Conservation (phyloP, 1,284 basidiomycete species). For the Bjerkandera adusta region DNA sequence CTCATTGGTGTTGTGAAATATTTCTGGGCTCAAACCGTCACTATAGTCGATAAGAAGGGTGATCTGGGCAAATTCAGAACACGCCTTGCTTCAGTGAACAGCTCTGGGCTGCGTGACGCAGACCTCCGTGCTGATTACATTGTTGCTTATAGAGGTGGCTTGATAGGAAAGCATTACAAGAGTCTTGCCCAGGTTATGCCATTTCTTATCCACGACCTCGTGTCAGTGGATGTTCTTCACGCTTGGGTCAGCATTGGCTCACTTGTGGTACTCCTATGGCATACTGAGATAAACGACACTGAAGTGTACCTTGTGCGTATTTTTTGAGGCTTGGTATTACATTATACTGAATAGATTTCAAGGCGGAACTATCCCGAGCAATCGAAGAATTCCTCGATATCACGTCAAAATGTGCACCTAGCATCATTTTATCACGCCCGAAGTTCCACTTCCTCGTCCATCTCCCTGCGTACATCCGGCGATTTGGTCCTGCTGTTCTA, state of each 20-base stretch:
- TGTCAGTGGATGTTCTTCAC: slow-evolving; percentile 19
- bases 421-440: slow-evolving; percentile 14
- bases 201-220: slow-evolving; percentile 26
- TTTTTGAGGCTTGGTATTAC: neutral
- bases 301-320: slow-evolving; percentile 23
- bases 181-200: slow-evolving; percentile 28
- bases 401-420: slow-evolving; percentile 12
- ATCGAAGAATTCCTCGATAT: slow-evolving; percentile 20
- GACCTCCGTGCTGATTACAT: slow-evolving; percentile 25
- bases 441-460: slow-evolving; percentile 22
- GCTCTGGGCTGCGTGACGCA: slow-evolving; percentile 15
- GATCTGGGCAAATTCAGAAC: slow-evolving; percentile 18
- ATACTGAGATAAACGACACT: slow-evolving; percentile 23
- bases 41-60: slow-evolving; percentile 21
- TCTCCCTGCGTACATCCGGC: slow-evolving; percentile 14
- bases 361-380: slow-evolving; percentile 4
- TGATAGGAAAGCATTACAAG: slow-evolving; percentile 34
- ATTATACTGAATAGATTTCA: neutral
- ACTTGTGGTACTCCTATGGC: slow-evolving; percentile 28
- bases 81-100: slow-evolving; percentile 18
- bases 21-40: slow-evolving; percentile 29
- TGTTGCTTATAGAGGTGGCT: slow-evolving; percentile 21
- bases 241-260: slow-evolving; percentile 24
- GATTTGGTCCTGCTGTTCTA: slow-evolving; percentile 18
- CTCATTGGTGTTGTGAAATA: slow-evolving; percentile 36